Conservation (phyloP, 306 rosid genomes). For the Acmispon strigosus region DNA sequence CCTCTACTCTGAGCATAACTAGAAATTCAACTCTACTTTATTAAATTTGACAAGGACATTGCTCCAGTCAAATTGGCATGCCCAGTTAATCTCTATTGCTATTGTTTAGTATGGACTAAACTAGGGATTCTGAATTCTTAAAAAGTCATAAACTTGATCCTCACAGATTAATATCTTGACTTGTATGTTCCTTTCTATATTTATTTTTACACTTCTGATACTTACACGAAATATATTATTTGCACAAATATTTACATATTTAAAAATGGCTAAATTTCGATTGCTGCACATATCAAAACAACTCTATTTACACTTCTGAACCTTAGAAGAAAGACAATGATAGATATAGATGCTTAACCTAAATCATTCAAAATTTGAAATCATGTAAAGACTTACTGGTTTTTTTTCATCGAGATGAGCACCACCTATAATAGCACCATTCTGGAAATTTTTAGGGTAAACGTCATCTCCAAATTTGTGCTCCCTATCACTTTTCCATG, state of each 20-base stretch:
- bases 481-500: constrained; percentile 71
- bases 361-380: constrained; percentile 4
- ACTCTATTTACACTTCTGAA: background rate
- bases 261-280: background rate
- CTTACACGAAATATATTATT: background rate
- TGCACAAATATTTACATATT: background rate
- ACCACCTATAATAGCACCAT: constrained; percentile 60
- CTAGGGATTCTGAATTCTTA: background rate
- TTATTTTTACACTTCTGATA: background rate
- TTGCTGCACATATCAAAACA: background rate
- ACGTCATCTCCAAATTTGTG: constrained; percentile 64
- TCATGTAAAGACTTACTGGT: constrained; percentile 45
- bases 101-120: background rate
- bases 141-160: background rate
- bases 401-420: constrained; percentile 56
- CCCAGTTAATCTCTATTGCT: background rate
- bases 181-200: background rate
- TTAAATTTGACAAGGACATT: no score
- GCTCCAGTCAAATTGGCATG: background rate
- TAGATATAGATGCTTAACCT: background rate
- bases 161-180: background rate
- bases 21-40: no score
- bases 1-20: no score
- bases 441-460: constrained; percentile 79
- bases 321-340: background rate